These are phyloP conservation scores for Parascedosporium putredinis DNA, from an alignment of 2,329 filamentous ascomycete species.

Conservation along the genomic window DNA sequence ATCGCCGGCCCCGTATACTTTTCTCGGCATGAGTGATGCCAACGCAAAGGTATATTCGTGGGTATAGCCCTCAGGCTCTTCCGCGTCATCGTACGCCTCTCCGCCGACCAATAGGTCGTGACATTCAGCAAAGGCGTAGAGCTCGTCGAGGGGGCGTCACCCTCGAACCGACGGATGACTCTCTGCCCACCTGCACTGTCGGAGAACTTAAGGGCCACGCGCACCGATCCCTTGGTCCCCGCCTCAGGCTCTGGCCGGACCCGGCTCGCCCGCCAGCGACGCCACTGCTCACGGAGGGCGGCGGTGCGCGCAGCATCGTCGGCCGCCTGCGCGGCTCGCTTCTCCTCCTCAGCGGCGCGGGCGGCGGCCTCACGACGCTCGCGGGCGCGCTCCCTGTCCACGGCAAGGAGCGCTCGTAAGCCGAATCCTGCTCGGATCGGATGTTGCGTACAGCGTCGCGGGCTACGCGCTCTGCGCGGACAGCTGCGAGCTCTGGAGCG, in stretches of 20 bases:
- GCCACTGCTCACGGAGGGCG: slow-evolving; percentile 55
- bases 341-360: slow-evolving; percentile 56
- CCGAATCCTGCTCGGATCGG: slow-evolving; percentile 80
- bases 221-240: slow-evolving; percentile 56
- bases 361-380: slow-evolving; percentile 64
- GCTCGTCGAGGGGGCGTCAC: slow-evolving; percentile 67
- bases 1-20: slow-evolving; percentile 62
- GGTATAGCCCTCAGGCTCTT: slow-evolving; percentile 55
- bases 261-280: slow-evolving; percentile 61
- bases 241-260: slow-evolving; percentile 58
- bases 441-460: slow-evolving; percentile 73
- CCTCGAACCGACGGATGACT: slow-evolving; percentile 64
- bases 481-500: slow-evolving; percentile 61
- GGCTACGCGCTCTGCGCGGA: slow-evolving; percentile 65
- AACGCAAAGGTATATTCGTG: slow-evolving; percentile 81
- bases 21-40: slow-evolving; percentile 74
- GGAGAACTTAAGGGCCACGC: slow-evolving; percentile 58
- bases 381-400: slow-evolving; percentile 74
- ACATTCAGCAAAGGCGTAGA: slow-evolving; percentile 96
- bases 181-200: slow-evolving; percentile 53
- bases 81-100: slow-evolving; percentile 15
- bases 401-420: slow-evolving; percentile 88
- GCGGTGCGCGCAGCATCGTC: slow-evolving; percentile 45
- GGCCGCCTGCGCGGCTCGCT: slow-evolving; percentile 47
- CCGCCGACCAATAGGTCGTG: slow-evolving; percentile 48